These are phyloP conservation scores for Trichoderma oligosporum DNA, from an alignment of 2,329 filamentous ascomycete genomes.

Conservation along the genomic window DNA sequence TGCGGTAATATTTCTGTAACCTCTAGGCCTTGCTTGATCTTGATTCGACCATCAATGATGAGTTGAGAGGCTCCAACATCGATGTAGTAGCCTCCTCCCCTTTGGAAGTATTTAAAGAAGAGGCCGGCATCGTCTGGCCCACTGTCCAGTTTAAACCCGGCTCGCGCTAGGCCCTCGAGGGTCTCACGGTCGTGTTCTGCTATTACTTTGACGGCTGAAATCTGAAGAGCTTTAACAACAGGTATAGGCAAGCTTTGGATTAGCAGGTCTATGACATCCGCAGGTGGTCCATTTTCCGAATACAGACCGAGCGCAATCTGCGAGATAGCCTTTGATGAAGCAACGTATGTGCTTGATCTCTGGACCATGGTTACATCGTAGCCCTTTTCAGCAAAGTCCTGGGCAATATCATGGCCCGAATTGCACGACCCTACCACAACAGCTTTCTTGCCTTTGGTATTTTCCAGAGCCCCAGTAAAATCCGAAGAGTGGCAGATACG, in stretches of 20 bases:
- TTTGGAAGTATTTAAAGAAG: constrained; percentile 60
- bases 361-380: constrained; percentile 68
- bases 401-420: constrained; percentile 65
- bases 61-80: constrained; percentile 62
- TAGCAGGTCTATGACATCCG: constrained; percentile 63
- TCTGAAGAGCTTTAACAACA: constrained; percentile 58
- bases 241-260: constrained; percentile 55
- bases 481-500: constrained; percentile 60
- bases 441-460: constrained; percentile 53
- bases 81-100: constrained; percentile 67
- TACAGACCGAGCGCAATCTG: constrained; percentile 52
- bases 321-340: constrained; percentile 52
- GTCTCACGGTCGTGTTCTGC: constrained; percentile 37
- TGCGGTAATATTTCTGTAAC: constrained; percentile 48
- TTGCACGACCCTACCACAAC: constrained; percentile 67
- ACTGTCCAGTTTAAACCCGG: constrained; percentile 58
- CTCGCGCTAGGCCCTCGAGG: constrained; percentile 46
- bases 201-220: constrained; percentile 37
- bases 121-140: constrained; percentile 57
- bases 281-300: constrained; percentile 51
- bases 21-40: constrained; percentile 56
- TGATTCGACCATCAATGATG: constrained; percentile 61
- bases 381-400: constrained; percentile 64
- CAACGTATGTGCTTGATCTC: constrained; percentile 61
- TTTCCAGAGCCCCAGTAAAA: constrained; percentile 49